These are phyloP conservation scores for Quercus parvula DNA, from an alignment of 306 rosid species.

Conservation along the genomic window DNA sequence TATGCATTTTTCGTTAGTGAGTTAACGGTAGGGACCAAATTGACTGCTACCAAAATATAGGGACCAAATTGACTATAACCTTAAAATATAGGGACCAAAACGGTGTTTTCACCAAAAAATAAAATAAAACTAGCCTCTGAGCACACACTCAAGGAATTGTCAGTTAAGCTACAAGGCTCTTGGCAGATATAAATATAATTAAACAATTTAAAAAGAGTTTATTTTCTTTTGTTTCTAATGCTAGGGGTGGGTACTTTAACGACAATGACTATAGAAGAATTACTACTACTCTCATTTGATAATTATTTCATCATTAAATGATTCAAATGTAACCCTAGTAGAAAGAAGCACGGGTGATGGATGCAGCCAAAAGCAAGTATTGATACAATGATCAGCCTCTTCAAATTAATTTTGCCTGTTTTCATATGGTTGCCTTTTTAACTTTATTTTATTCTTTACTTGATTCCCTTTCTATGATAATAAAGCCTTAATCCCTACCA, in stretches of 20 bases:
- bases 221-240: background rate
- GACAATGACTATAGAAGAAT: background rate
- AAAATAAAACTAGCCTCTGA: too few relatives aligned
- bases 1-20: too few relatives aligned
- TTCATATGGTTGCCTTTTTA: background rate
- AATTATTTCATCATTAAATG: background rate
- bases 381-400: background rate
- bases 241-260: background rate
- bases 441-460: background rate
- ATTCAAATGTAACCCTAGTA: background rate
- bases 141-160: too few relatives aligned
- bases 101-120: too few relatives aligned
- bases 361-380: background rate
- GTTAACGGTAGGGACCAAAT: too few relatives aligned
- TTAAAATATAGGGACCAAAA: too few relatives aligned
- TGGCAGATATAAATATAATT: too few relatives aligned
- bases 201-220: too few relatives aligned
- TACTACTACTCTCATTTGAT: background rate
- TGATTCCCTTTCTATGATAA: background rate
- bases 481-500: background rate
- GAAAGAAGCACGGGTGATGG: background rate
- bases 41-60: too few relatives aligned
- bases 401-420: background rate
- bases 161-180: too few relatives aligned
- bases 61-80: too few relatives aligned